Evolutionary conservation across 805 yeast species (phyloP).

Genomic region (Metschnikowia rubicola): DNA sequence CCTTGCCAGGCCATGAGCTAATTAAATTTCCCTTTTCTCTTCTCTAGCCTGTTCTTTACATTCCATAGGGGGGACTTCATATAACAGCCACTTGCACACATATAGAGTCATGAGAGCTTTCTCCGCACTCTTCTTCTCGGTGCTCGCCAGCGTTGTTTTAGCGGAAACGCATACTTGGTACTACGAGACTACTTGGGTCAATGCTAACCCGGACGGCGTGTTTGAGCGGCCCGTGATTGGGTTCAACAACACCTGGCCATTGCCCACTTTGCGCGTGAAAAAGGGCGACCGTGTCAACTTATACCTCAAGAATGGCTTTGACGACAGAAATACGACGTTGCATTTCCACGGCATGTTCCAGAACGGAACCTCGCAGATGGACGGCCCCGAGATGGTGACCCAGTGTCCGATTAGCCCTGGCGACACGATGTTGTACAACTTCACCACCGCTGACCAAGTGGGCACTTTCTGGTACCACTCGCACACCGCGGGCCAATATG

Average conservation of each 20-base stretch:
- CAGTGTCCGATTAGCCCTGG: conserved; percentile 93
- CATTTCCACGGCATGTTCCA: conserved; percentile 96
- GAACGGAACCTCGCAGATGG: conserved; percentile 72
- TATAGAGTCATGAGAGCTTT: conserved; percentile 15
- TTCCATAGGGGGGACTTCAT: conserved; percentile 17
- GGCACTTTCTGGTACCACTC: conserved; percentile 99
- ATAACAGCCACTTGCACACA: conserved; percentile 12
- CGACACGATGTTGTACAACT: conserved; percentile 73
- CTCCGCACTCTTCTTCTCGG: conserved; percentile 18
- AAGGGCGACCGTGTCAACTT: conserved; percentile 77
- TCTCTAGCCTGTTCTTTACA: conserved; percentile 20
- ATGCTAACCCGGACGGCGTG: conserved; percentile 67
- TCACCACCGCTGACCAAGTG: conserved; percentile 76
- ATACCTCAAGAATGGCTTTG: conserved; percentile 72
- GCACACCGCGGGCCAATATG: conserved; percentile 84
- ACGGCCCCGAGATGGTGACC: conserved; percentile 83
- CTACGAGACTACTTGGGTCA: conserved; percentile 65
- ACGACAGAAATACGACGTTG: conserved; percentile 61
- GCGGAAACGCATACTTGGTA: conserved; percentile 59
- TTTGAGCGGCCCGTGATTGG: conserved; percentile 57
- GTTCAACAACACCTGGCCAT: conserved; percentile 73
- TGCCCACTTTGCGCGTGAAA: conserved; percentile 76
- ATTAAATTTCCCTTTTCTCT: conserved; percentile 15
- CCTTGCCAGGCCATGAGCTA: conserved; percentile 10
- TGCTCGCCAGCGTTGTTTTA: conserved; percentile 18